Evolutionary conservation across 2,329 filamentous ascomycete genomes (phyloP).

Genomic region (Epichloe brachyelytri): DNA sequence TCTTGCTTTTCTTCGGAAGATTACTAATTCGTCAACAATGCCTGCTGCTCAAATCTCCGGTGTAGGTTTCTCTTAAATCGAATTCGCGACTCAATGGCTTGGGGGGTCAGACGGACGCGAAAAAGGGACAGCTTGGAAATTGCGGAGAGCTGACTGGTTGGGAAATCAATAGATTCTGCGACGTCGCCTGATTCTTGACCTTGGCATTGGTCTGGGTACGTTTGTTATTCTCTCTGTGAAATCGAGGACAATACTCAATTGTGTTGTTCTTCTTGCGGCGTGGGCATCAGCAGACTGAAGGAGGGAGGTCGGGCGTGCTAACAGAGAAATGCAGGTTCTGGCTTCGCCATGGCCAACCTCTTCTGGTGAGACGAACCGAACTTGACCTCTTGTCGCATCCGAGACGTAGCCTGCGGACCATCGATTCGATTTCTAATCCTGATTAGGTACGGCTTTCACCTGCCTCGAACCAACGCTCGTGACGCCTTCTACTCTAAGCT

Average conservation of each 20-base stretch:
- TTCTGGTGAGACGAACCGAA: constrained; percentile 37
- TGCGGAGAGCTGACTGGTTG: constrained; percentile 25
- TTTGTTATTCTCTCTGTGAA: constrained; percentile 6
- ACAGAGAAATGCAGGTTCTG: constrained; percentile 31
- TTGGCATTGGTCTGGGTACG: constrained; percentile 43
- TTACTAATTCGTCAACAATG: constrained; percentile 26
- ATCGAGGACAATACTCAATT: background rate
- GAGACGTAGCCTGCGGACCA: background rate
- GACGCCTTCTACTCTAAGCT: constrained; percentile 46
- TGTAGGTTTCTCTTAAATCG: constrained; percentile 29
- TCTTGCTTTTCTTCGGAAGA: background rate
- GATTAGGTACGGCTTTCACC: constrained; percentile 47
- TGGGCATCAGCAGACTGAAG: background rate
- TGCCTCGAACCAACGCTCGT: constrained; percentile 45
- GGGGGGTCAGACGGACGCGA: background rate
- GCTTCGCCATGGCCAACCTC: constrained; percentile 39
- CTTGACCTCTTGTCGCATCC: background rate
- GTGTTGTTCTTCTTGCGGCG: background rate
- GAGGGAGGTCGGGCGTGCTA: constrained; percentile 16
- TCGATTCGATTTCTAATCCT: no score
- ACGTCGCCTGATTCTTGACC: constrained; percentile 43
- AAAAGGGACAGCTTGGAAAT: constrained; percentile 5
- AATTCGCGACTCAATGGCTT: constrained; percentile 16
- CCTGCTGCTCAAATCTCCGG: constrained; percentile 45
- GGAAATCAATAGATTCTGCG: constrained; percentile 42